Evolutionary conservation across 2,329 filamentous ascomycete species (phyloP).

Genomic region (Hypomyces perniciosus): DNA sequence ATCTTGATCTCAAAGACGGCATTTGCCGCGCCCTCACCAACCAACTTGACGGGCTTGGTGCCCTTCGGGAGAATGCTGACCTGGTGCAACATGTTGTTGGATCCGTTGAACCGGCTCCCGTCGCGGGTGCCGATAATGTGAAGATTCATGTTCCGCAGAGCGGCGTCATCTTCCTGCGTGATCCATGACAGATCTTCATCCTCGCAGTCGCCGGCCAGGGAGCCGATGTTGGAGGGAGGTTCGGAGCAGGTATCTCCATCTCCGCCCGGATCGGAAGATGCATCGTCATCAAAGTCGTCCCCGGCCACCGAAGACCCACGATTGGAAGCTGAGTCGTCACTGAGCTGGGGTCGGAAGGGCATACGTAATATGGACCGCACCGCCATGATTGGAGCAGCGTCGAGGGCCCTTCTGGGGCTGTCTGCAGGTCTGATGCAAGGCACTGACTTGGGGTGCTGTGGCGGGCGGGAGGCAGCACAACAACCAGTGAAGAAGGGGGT

Average conservation of each 20-base stretch:
- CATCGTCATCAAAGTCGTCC: conserved; percentile 14
- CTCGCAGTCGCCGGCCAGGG: conserved; percentile 10
- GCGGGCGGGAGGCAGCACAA: conserved; percentile 10
- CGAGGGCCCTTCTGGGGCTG: conserved; percentile 2
- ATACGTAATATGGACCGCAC: conserved; percentile 16
- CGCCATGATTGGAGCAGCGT: conserved; percentile 23
- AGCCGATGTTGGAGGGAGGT: conserved; percentile 12
- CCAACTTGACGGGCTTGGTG: conserved; percentile 33
- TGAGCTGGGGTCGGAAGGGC: conserved; percentile 15
- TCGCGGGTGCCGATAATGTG: background rate
- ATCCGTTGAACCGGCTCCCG: background rate
- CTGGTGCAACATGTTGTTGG: conserved; percentile 2
- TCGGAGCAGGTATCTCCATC: background rate
- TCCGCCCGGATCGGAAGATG: conserved; percentile 11
- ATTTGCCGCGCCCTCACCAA: conserved; percentile 71
- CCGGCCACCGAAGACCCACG: conserved; percentile 16
- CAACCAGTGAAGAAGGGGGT: background rate
- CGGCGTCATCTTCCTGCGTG: conserved; percentile 18
- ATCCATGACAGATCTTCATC: conserved; percentile 19
- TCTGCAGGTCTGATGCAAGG: conserved; percentile 19
- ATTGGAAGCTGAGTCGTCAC: conserved; percentile 18
- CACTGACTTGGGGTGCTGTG: conserved; percentile 8
- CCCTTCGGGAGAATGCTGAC: conserved; percentile 30
- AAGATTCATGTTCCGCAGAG: conserved; percentile 17
- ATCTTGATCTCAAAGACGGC: conserved; percentile 60